These are phyloP conservation scores for Phialocephala sp. DNA, from an alignment of 2,329 filamentous ascomycete species.

Conservation along the genomic window DNA sequence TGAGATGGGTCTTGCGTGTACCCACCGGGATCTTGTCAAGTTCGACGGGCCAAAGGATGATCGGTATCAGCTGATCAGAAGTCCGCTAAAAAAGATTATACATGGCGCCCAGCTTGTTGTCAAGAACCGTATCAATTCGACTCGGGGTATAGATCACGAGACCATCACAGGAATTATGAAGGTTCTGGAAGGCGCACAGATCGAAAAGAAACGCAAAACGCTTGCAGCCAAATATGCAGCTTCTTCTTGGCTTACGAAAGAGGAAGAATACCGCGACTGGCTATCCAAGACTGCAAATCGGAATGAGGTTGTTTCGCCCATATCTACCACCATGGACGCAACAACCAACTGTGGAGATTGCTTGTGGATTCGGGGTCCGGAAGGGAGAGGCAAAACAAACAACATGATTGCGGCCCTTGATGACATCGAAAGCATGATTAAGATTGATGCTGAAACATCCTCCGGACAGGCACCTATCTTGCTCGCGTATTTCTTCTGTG, in stretches of 20 bases:
- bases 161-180: constrained; percentile 9
- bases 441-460: background rate
- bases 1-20: background rate
- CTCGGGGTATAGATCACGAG: constrained; percentile 10
- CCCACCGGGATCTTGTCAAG: background rate
- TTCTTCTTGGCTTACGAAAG: constrained; percentile 12
- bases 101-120: constrained; percentile 14
- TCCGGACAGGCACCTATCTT: constrained; percentile 1
- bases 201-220: constrained; percentile 14
- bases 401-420: constrained; percentile 15
- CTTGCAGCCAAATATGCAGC: background rate
- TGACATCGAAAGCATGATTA: constrained; percentile 14
- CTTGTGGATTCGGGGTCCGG: constrained; percentile 14
- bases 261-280: constrained; percentile 13
- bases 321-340: background rate
- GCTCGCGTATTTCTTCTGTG: constrained; percentile 19
- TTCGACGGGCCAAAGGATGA: background rate
- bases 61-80: background rate
- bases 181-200: constrained; percentile 9
- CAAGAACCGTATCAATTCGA: constrained; percentile 14
- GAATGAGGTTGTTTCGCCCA: background rate
- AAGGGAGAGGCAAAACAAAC: constrained; percentile 18
- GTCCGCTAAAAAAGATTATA: constrained; percentile 13
- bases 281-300: background rate
- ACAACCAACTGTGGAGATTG: background rate